A percentile compares a stretch with the other conserved stretches of the same genome.
Evolutionary conservation across 139 green algal genomes (phyloP).

Genomic region (Mychonastes homosphaera): DNA sequence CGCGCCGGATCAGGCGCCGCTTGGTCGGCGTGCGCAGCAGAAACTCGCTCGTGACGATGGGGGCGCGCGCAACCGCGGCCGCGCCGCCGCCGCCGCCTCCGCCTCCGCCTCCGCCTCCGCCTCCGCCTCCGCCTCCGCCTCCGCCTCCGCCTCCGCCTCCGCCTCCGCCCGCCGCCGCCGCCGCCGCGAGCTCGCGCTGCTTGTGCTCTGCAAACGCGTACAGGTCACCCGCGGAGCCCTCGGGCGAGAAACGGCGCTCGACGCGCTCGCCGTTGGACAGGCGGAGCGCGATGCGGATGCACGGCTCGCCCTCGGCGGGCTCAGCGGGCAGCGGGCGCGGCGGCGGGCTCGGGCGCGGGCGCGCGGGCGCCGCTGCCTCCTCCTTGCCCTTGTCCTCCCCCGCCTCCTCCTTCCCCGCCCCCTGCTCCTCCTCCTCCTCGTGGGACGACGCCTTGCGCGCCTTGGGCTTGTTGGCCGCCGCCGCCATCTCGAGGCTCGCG

Average conservation of each 20-base stretch:
- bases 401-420: not conserved
- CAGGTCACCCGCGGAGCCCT: slow-evolving; percentile 7
- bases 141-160: not conserved
- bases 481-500: slow-evolving; percentile 36
- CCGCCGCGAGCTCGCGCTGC: no score
- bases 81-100: not conserved
- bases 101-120: not conserved
- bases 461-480: not conserved
- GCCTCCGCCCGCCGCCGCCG: no score
- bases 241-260: slow-evolving; percentile 3
- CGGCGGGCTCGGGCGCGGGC: not conserved
- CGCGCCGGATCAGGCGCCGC: no score
- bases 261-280: slow-evolving; percentile 9
- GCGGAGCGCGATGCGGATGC: slow-evolving; percentile 9
- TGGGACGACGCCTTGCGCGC: not conserved
- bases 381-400: no score
- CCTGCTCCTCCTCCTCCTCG: not conserved
- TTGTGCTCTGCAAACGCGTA: slow-evolving; percentile 10
- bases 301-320: slow-evolving; percentile 9
- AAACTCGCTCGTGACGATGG: no score
- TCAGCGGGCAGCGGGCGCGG: slow-evolving; percentile 6
- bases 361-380: not conserved
- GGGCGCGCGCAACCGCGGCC: no score
- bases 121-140: no score
- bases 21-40: no score